Evolutionary conservation across 495 filamentous ascomycete genomes (phyloP).

Genomic region (Podospora comata): DNA sequence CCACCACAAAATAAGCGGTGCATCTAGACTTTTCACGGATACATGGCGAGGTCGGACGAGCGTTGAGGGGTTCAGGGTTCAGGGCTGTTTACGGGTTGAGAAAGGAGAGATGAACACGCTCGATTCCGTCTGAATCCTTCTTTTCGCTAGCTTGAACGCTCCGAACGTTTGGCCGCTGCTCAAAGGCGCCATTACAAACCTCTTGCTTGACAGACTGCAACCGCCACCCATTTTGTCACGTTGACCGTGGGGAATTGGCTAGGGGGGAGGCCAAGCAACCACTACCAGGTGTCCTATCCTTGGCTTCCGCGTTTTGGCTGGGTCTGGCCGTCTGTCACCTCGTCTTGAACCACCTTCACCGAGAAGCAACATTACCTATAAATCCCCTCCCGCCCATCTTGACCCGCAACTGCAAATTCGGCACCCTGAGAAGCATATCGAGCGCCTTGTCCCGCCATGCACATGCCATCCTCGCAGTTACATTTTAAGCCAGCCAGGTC

Average conservation of each 20-base stretch:
- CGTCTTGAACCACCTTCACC: background rate
- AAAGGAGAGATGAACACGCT: background rate
- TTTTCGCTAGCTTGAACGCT: background rate
- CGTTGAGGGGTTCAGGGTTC: background rate
- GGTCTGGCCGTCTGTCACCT: background rate
- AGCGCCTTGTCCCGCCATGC: conserved; percentile 29
- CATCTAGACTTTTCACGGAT: background rate
- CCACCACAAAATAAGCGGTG: background rate
- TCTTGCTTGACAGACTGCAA: background rate
- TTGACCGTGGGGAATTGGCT: background rate
- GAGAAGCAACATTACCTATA: background rate
- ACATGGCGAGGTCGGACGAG: background rate
- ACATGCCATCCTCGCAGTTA: conserved; percentile 16
- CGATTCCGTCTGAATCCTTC: background rate
- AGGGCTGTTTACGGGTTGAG: too few species aligned
- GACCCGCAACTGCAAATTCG: background rate
- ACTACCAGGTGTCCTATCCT: background rate
- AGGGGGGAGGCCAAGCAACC: background rate
- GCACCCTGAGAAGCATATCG: background rate
- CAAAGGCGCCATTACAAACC: background rate
- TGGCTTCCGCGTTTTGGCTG: background rate
- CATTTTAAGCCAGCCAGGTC: conserved; percentile 19
- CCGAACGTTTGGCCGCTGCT: background rate
- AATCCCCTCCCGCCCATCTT: background rate
- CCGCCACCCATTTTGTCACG: conserved; percentile 6